Base-by-base conservation (phyloP, 371 early-diverging fungal genomes). In the Mucor irregularis region DNA sequence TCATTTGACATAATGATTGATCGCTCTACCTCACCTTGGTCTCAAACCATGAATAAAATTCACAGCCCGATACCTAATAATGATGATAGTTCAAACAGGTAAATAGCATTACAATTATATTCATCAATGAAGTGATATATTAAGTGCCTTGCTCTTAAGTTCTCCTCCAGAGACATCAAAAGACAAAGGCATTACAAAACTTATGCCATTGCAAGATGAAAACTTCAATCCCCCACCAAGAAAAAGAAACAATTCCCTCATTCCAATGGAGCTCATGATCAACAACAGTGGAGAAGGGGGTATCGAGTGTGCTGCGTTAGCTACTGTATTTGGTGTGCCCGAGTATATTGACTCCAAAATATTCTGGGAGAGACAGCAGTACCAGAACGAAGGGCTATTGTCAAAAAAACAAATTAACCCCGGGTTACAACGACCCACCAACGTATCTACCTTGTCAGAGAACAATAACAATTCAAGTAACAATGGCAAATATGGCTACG, bases 241-340 rank as follows among this genome's bases (percentile, higher is more conserved):
- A 19, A 73, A 73, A 53, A 61, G 73, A 43, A 72, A 71, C 45
- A 71, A 73, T 33, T 77, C 77, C 9, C 50, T 78, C 9, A 76
- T 69, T 39, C 70, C 71, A 10, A 50, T 61, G 2, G 74, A 74
- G 19, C 56, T 72, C 5, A 65, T 72, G 65, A 74, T 64, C 28
- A 68, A 73, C 37, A 66, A 50, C 22, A 62, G 55, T 31, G 58
- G 54, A 0, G 74, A 74, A 56, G 74, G 74, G 25, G 68, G 70
- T 8, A 49, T 67, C 33, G 78, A 78, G 49, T 66, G 73, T 35
- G 78, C 75, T 21, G 75, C 78, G 8, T 37, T 78, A 10, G 78
- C 78, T 5, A 74, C 75, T 5, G 78, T 78, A 4, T 78, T 78
- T 60, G 78, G 78, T 42, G 73, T 74, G 5, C 73, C 69, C 24